Conservation (phyloP, 2,329 filamentous ascomycete species). For the Alternaria consortialis region DNA sequence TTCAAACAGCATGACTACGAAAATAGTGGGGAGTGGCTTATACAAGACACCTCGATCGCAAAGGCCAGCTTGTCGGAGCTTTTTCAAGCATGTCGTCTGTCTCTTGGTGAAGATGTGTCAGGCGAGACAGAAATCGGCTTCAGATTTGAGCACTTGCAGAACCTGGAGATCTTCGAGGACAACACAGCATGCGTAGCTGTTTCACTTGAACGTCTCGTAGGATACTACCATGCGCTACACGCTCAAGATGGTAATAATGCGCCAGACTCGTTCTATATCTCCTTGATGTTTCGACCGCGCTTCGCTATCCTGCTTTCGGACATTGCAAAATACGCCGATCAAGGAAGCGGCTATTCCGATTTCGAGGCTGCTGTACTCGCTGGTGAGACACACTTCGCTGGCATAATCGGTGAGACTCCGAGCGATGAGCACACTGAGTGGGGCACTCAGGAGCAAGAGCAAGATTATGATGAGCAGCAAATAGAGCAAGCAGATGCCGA, state of each 20-base stretch:
- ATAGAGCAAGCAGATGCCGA: not conserved
- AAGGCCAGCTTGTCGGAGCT: constrained; percentile 58
- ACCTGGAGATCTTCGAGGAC: constrained; percentile 45
- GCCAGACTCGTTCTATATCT: constrained; percentile 66
- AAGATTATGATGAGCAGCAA: constrained; percentile 11
- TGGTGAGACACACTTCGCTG: constrained; percentile 40
- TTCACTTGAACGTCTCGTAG: constrained; percentile 61
- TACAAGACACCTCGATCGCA: constrained; percentile 36
- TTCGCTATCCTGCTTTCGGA: constrained; percentile 63
- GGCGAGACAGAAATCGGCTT: constrained; percentile 62
- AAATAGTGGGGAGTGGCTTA: constrained; percentile 41
- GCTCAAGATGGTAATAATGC: constrained; percentile 65
- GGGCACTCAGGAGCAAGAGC: constrained; percentile 27
- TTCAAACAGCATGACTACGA: constrained; percentile 44
- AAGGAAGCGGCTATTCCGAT: constrained; percentile 66
- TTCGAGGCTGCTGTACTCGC: constrained; percentile 47
- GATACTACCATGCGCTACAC: constrained; percentile 67
- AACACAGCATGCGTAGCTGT: constrained; percentile 42
- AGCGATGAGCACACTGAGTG: constrained; percentile 33
- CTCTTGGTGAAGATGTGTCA: constrained; percentile 64
- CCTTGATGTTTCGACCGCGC: constrained; percentile 63
- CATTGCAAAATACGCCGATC: constrained; percentile 61
- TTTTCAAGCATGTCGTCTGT: constrained; percentile 64
- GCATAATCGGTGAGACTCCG: constrained; percentile 24
- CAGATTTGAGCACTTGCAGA: constrained; percentile 51